Evolutionary conservation across 2,329 filamentous ascomycete species (phyloP), one percentile per base, ranked within the genome.

Genomic region (Botrytis fragariae): DNA sequence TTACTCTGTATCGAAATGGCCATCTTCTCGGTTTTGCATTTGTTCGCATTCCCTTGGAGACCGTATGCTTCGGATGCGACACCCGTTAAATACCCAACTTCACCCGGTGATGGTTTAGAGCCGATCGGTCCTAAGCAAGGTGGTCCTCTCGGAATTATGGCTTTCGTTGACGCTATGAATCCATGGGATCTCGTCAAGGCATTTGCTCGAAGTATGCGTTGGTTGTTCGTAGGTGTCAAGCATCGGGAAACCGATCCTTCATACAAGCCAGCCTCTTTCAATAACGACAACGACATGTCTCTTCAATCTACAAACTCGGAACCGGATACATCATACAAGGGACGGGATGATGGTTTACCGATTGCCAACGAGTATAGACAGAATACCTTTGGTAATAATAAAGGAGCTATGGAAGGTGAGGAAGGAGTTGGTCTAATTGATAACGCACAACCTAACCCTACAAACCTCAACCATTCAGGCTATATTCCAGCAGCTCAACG

Each of bases 1-100:
- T 84, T 97, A 18, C 88, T 96, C 37, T 95, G 92, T 79, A 84
- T 96, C 59, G 94, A 97, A 82, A 97, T 97, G 94, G 89, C 92
- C 14, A 83, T 93, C 44, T 97, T 97, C 79, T 85, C 92, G 29
- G 79, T 94, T 62, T 83, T 97, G 71, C 94, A 97, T 81, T 83
- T 96, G 25, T 97, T 91, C 86, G 93, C 94, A 3, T 97, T 96
- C 80, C 88, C 92, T 1, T 96, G 91, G 85, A 86, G 86, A 72
- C 90, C 90, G 1, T 97, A 97, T 81, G 48, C 60, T 35, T 71
- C 69, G n/a, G 37, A 51, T 51, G 60, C 69, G n/a, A 64, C 57
- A 25, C 57, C 69, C 2, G 59, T 63, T 25, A 63, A 16, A 51
- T 71, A 71, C 9, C 57, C 71, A 45, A 37, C 8, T 29, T 42